Percentiles rank a stretch among this genome's conserved stretches.
phyloP scores from a whole-genome alignment of 441 rosid genomes.

The Adansonia rubrostipa region DNA sequence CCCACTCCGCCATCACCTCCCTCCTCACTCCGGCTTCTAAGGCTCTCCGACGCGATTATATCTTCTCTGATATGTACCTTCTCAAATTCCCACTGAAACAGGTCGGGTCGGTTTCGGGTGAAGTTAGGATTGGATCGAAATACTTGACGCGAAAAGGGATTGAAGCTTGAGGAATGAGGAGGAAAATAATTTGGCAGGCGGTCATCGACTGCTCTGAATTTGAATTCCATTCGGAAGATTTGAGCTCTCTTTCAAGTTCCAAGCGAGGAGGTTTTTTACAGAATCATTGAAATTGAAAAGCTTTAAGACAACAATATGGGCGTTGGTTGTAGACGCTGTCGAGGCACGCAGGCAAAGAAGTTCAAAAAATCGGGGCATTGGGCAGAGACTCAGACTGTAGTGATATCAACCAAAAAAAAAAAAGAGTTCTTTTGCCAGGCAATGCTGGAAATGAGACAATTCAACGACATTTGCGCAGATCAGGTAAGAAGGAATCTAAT shows the following conservation, averaged over 20 bases:
- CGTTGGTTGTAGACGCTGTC: not conserved
- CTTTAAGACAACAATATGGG: not conserved
- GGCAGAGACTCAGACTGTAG: not conserved
- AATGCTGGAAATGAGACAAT: not conserved
- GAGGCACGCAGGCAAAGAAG: not conserved
- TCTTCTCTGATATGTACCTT: slow-evolving; percentile 51
- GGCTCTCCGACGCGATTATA: slow-evolving; percentile 45
- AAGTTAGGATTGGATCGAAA: slow-evolving; percentile 23
- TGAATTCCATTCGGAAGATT: slow-evolving; percentile 49
- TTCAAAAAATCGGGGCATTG: not conserved
- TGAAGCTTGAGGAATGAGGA: slow-evolving; percentile 25
- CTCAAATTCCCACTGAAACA: slow-evolving; percentile 43
- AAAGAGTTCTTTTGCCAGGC: not conserved
- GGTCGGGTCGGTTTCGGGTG: slow-evolving; percentile 21
- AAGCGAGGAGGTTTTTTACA: not conserved
- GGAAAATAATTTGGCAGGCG: slow-evolving; percentile 28
- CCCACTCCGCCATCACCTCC: slow-evolving; percentile 54
- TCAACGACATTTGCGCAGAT: not conserved
- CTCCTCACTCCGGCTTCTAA: slow-evolving; percentile 56
- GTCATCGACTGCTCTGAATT: slow-evolving; percentile 45
- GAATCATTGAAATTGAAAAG: not conserved
- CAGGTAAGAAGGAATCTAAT: no score
- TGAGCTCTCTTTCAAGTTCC: not conserved
- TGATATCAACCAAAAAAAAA: no score
- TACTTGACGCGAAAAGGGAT: slow-evolving; percentile 34